These are phyloP conservation scores for Keithomyces neogunnii DNA, from an alignment of 2,329 filamentous ascomycete species.

Conservation along the genomic window DNA sequence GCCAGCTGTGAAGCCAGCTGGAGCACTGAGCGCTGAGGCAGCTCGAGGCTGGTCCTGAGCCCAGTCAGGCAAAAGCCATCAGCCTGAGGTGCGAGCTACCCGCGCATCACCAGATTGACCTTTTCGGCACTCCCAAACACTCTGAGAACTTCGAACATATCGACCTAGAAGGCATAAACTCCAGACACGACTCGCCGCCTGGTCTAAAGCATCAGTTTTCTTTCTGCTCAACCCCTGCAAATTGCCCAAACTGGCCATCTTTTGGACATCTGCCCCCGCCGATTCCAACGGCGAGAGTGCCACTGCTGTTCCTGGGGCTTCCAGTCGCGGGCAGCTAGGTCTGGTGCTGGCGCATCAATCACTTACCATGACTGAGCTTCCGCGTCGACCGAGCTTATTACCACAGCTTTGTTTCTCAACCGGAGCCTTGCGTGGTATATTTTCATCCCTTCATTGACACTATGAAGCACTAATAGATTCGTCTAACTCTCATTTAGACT, in stretches of 20 bases:
- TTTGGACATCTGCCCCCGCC: background rate
- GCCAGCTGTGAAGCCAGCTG: too few species aligned
- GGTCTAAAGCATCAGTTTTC: too few species aligned
- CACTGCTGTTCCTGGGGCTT: background rate
- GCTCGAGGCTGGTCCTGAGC: too few species aligned
- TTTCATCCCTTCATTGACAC: constrained; percentile 12
- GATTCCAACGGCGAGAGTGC: constrained; percentile 5
- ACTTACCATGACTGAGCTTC: constrained; percentile 36
- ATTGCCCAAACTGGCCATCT: background rate
- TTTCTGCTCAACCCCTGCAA: too few species aligned
- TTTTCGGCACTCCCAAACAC: too few species aligned
- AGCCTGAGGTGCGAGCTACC: too few species aligned
- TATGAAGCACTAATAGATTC: background rate
- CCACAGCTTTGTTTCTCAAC: constrained; percentile 75
- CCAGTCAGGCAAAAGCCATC: too few species aligned
- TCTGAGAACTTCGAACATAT: too few species aligned
- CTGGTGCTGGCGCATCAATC: background rate
- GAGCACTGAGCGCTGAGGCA: too few species aligned
- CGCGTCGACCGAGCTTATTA: constrained; percentile 46
- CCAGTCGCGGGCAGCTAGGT: background rate
- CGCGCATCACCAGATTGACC: too few species aligned
- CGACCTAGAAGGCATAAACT: too few species aligned
- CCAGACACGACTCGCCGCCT: too few species aligned
- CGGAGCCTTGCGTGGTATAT: constrained; percentile 54
- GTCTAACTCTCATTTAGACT: constrained; percentile 49